Evolutionary conservation across 306 rosid species (phyloP).

Genomic region (Abrus precatorius): DNA sequence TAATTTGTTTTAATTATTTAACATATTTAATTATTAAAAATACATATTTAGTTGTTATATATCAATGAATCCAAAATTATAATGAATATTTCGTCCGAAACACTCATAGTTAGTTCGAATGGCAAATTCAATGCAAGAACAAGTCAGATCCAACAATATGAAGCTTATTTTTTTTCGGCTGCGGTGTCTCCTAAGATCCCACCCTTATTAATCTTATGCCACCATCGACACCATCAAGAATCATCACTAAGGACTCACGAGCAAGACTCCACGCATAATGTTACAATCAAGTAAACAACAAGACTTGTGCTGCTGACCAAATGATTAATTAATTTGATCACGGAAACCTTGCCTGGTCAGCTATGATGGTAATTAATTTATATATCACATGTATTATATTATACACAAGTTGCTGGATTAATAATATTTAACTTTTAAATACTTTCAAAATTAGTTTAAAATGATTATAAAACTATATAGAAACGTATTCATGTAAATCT

Average conservation of each 20-base stretch:
- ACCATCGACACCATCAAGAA: conserved; percentile 12
- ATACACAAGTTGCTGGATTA: conserved; percentile 12
- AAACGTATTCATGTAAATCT: conserved; percentile 17
- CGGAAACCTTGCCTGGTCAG: conserved; percentile 10
- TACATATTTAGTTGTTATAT: too few species aligned
- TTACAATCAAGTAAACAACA: neutral
- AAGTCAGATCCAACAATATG: neutral
- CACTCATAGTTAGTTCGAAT: too few species aligned
- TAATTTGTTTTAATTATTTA: too few species aligned
- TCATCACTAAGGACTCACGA: neutral
- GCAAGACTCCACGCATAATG: conserved; percentile 16
- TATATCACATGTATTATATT: neutral
- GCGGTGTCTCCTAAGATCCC: conserved; percentile 22
- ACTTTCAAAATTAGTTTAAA: too few species aligned
- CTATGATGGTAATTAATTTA: neutral
- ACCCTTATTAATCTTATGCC: neutral
- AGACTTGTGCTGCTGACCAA: neutral
- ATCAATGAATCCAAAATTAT: too few species aligned
- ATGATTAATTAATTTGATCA: neutral
- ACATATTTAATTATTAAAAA: too few species aligned
- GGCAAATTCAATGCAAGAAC: neutral
- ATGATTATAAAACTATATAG: conserved; percentile 26
- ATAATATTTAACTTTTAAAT: neutral
- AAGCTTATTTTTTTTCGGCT: neutral
- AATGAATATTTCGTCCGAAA: too few species aligned